Evolutionary conservation across 163 green algal species (phyloP), one percentile per base, ranked within the genome.

Genomic region (Scenedesmus sp.): DNA sequence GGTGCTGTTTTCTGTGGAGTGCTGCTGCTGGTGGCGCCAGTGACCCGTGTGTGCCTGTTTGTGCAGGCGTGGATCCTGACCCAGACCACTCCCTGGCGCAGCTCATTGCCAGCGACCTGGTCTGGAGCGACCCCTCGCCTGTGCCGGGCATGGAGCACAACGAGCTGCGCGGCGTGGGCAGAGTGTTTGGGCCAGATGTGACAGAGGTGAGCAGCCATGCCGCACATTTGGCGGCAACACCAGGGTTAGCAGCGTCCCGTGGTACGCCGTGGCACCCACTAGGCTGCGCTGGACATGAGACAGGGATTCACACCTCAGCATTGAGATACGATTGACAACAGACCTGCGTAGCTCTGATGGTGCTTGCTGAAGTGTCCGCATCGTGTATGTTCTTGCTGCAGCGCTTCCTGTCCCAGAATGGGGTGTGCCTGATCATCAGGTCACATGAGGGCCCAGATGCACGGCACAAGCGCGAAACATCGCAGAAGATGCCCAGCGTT

Each of bases 381-480:
- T 7, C 40, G 30, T 40, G 30, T 37, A 9, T 76, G 65, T 37
- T 76, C 65, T 76, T 7, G 30, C 20, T 22, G 20, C 94, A 97
- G 95, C 86, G 79, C 5, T 99, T 99, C 88, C 90, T 99, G 24
- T 91, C 93, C 26, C 16, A 49, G 10, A 98, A 99, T 92, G 90
- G 90, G 18, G 94, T 99, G 82, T 88, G 91, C 70, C 95, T 99
- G 43, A 96, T 99, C 81, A 92, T 99, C 40, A 94, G 98, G 0
- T 98, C 95, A 0, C 98, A 99, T 92, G 98, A 99, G 95, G 98
- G 98, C 0, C 98, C 98, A 2, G 98, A 99, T 89, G 98, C 98
- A 30, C 96, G 98, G 0, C 94, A 87, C 53, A 89, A 93, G 81
- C 79, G 80, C 22, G 59, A 2, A 6, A 9, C 44, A 33, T 5